Base-by-base conservation (phyloP, 805 yeast species). In the Hanseniaspora hatyaiensis region DNA sequence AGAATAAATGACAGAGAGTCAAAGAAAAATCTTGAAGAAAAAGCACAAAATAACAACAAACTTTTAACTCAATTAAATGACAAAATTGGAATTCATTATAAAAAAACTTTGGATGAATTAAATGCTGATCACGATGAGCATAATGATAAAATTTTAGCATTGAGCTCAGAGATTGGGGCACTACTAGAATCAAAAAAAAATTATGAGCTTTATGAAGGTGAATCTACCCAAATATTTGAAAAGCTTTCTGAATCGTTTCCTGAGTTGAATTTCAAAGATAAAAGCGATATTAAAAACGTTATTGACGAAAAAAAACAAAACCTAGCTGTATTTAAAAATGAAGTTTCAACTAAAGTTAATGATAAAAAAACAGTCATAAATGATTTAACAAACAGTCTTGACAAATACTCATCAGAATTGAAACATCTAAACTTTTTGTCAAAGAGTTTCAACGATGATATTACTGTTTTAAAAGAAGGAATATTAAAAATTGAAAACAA, bases 341-440 rank as follows among this genome's bases (percentile, higher is more conserved):
- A 44, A 47, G 4, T 41, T 50, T 4, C 15, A 40, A 55, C 69
- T 48, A 57, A 69, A 30, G 54, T 67, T 43, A 65, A 69, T 56
- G 71, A 74, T 55, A 55, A 59, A 23, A 75, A 54, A 68, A 68
- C 50, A 5, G 82, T 77, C 53, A 59, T 68, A 6, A 53, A 58
- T 3, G 61, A 59, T 15, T 47, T 66, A 18, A 61, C 62, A 34
- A 52, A 54, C 13, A 68, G 73, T 50, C 61, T 71, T 28, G 53
- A 57, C 4, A 56, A 58, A n/a, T 15, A 5, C 18, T 19, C 30
- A 53, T 68, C 45, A 65, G 69, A 57, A 71, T 74, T 55, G 54
- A 59, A 28, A 75, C 55, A 69, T 68, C 48, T 6, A 82, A 75
- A 53, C 58, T 68, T 31, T 16, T 18, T 26, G 13, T 16, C 15